Evolutionary conservation across 2,329 filamentous ascomycete species (phyloP).

Genomic region (Ophiostoma tasmaniense): DNA sequence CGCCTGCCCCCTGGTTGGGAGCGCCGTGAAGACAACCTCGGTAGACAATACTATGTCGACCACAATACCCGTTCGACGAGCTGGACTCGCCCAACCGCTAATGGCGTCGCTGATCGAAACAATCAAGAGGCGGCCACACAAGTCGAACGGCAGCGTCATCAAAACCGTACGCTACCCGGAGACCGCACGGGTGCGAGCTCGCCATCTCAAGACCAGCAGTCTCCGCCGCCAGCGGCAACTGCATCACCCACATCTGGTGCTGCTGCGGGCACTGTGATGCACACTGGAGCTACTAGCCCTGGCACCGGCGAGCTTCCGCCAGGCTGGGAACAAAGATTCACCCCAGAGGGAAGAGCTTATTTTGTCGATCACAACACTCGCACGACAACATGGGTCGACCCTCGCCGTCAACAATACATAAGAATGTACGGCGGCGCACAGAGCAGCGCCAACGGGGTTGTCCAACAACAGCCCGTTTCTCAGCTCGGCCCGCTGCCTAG

Average conservation of each 20-base stretch:
- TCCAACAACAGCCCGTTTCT: constrained; percentile 95
- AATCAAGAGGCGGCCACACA: constrained; percentile 87
- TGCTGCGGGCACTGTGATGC: constrained; percentile 76
- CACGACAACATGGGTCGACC: constrained; percentile 97
- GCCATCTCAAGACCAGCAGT: constrained; percentile 60
- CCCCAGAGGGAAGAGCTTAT: constrained; percentile 87
- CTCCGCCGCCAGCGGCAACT: constrained; percentile 30
- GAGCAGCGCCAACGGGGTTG: constrained; percentile 73
- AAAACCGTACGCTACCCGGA: constrained; percentile 91
- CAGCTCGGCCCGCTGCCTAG: constrained; percentile 91
- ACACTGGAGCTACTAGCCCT: constrained; percentile 87
- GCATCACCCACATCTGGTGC: constrained; percentile 33
- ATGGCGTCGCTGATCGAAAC: constrained; percentile 66
- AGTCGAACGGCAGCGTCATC: constrained; percentile 84
- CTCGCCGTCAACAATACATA: constrained; percentile 93
- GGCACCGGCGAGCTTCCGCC: constrained; percentile 91
- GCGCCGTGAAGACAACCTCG: constrained; percentile 86
- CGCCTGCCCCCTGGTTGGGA: constrained; percentile 92
- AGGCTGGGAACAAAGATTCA: constrained; percentile 93
- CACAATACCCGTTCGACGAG: constrained; percentile 95
- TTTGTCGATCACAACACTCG: constrained; percentile 98
- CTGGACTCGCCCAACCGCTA: constrained; percentile 82
- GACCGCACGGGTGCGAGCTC: constrained; percentile 91
- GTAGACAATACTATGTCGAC: constrained; percentile 95
- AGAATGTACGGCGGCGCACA: constrained; percentile 82